Conservation (phyloP, 2,329 filamentous ascomycete species). For the Thelonectria rubi region DNA sequence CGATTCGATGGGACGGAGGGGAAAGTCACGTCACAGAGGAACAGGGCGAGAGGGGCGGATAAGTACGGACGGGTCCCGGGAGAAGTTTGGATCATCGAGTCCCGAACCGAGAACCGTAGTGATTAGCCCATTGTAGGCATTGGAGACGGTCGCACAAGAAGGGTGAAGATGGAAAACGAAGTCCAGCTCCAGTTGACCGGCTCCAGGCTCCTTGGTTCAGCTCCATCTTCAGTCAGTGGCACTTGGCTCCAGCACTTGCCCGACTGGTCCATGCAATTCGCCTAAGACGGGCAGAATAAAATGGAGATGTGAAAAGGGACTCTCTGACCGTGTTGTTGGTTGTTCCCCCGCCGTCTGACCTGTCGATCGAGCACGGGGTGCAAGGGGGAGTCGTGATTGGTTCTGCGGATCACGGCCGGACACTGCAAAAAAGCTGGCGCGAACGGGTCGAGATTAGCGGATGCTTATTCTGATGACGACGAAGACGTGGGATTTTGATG, state of each 20-base stretch:
- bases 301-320: not conserved
- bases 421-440: slow-evolving; percentile 26
- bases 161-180: not conserved
- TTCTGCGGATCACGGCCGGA: slow-evolving; percentile 25
- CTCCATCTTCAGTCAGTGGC: not conserved
- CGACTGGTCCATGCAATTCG: not conserved
- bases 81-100: not conserved
- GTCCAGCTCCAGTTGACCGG: too few species aligned
- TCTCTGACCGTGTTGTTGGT: not conserved
- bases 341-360: slow-evolving; percentile 22
- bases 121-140: not conserved
- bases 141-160: not conserved
- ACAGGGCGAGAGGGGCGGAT: too few species aligned
- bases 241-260: not conserved
- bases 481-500: slow-evolving; percentile 11
- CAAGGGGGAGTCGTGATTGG: slow-evolving; percentile 44
- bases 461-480: slow-evolving; percentile 36
- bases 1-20: slow-evolving; percentile 7
- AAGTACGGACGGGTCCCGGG: not conserved
- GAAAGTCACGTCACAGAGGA: not conserved
- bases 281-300: not conserved
- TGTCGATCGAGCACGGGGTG: slow-evolving; percentile 48
- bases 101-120: not conserved
- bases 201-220: not conserved
- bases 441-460: slow-evolving; percentile 41